These are phyloP conservation scores for Nicotiana otophora DNA, from an alignment of 257 asterid species.

Conservation along the genomic window DNA sequence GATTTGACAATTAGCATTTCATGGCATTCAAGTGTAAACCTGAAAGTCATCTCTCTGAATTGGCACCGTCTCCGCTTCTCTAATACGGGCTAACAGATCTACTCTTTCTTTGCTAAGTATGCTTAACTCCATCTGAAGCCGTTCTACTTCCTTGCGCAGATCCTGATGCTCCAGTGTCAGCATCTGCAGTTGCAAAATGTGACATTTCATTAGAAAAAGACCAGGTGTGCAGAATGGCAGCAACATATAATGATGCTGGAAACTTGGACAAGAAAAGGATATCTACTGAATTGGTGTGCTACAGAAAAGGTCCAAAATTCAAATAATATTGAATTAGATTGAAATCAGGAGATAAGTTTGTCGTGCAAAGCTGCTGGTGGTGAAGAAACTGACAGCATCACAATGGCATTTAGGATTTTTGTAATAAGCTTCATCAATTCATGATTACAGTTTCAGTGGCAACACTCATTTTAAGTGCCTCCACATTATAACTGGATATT, in stretches of 20 bases:
- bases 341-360: neutral
- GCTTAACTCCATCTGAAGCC: conserved; percentile 42
- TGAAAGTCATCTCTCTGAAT: conserved; percentile 28
- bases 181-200: conserved; percentile 23
- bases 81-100: conserved; percentile 28
- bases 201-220: conserved; percentile 21
- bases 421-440: conserved; percentile 5
- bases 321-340: neutral
- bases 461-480: neutral
- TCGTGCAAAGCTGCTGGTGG: neutral
- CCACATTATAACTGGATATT: too few species aligned
- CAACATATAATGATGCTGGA: neutral
- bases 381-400: neutral
- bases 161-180: conserved; percentile 22
- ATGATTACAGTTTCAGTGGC: neutral
- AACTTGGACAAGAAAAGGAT: neutral
- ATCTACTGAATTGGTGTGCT: neutral
- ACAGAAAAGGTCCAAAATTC: neutral
- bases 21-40: conserved; percentile 27
- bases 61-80: conserved; percentile 31
- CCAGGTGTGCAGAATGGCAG: conserved; percentile 13
- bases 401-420: neutral
- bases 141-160: conserved; percentile 34
- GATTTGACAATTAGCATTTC: conserved; percentile 2
- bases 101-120: conserved; percentile 45